phyloP scores from a whole-genome alignment of 2,329 filamentous ascomycete genomes.

The Magnaporthiopsis rhizophila region DNA sequence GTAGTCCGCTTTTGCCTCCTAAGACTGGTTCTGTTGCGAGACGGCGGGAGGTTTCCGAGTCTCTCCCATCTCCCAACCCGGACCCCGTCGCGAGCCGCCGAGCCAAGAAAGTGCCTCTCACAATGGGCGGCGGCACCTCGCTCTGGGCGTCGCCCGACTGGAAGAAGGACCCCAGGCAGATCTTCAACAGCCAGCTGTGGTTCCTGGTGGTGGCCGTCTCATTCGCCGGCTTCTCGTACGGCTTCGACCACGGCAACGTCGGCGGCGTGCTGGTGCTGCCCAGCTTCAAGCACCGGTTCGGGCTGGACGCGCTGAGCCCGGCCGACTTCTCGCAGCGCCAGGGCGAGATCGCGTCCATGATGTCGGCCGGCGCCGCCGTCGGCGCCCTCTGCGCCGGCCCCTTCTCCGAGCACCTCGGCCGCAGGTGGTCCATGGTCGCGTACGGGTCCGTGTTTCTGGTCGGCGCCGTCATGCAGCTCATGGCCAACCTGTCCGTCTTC shows the following conservation, averaged over 20 bases:
- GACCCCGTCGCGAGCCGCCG: too few species aligned
- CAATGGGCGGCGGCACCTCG: conserved; percentile 2
- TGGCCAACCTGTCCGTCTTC: conserved; percentile 42
- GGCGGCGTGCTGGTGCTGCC: conserved; percentile 18
- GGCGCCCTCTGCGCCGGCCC: conserved; percentile 45
- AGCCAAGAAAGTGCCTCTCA: too few species aligned
- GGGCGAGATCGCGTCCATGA: conserved; percentile 22
- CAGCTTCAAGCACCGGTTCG: conserved; percentile 16
- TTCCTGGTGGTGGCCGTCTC: conserved; percentile 4
- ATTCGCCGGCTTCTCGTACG: conserved; percentile 5
- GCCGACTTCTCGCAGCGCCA: conserved; percentile 12
- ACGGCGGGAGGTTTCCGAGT: background rate
- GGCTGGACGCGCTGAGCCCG: conserved; percentile 9
- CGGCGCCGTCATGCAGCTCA: conserved; percentile 44
- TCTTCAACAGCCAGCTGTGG: conserved; percentile 5
- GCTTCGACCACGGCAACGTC: conserved; percentile 10
- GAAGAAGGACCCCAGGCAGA: conserved; percentile 4
- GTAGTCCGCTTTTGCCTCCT: too few species aligned
- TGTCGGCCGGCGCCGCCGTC: conserved; percentile 48
- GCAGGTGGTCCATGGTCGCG: conserved; percentile 41
- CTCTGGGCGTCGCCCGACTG: conserved; percentile 4
- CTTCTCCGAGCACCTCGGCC: conserved; percentile 48
- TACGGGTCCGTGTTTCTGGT: conserved; percentile 40
- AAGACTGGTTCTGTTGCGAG: too few species aligned
- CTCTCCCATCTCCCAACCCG: too few species aligned